Percentiles rank a stretch among this genome's conserved stretches.
phyloP scores from a whole-genome alignment of 805 yeast genomes.

The Alloascoidea africana region DNA sequence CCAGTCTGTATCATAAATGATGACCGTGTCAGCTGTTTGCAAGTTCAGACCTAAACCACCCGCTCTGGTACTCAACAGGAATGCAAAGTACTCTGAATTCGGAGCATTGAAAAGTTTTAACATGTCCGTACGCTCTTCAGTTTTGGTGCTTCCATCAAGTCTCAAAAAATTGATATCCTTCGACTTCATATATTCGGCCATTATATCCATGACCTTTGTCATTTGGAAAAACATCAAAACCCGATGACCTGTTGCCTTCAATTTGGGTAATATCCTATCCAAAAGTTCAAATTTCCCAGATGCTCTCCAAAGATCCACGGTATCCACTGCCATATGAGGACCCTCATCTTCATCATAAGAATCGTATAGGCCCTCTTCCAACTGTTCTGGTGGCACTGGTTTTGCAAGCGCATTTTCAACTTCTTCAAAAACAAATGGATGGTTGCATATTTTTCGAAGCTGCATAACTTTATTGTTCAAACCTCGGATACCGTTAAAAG shows the following conservation, averaged over 20 bases:
- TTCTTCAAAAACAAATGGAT: conserved; percentile 93
- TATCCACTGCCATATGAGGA: too few species aligned
- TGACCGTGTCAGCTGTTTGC: conserved; percentile 96
- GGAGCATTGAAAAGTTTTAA: conserved; percentile 74
- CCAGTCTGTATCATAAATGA: conserved; percentile 97
- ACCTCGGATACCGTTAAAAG: conserved; percentile 71
- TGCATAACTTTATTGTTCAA: conserved; percentile 93
- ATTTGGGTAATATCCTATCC: conserved; percentile 79
- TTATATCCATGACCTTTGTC: conserved; percentile 97
- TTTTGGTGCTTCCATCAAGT: conserved; percentile 88
- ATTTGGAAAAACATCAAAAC: conserved; percentile 90
- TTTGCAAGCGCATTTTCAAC: conserved; percentile 56
- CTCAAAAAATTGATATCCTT: conserved; percentile 71
- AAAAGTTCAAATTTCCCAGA: conserved; percentile 89
- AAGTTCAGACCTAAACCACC: conserved; percentile 94
- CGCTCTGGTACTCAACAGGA: conserved; percentile 86
- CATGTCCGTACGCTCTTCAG: conserved; percentile 79
- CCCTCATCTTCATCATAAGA: conserved; percentile 57
- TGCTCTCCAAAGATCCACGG: conserved; percentile 87
- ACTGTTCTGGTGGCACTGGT: conserved; percentile 51
- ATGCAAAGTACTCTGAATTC: conserved; percentile 78
- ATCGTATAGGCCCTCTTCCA: too few species aligned
- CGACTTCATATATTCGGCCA: conserved; percentile 84
- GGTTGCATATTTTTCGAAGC: conserved; percentile 88
- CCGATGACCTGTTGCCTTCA: conserved; percentile 75